These are phyloP conservation scores for Prunus yedoensis DNA, from an alignment of 331 rosid species.

Conservation along the genomic window DNA sequence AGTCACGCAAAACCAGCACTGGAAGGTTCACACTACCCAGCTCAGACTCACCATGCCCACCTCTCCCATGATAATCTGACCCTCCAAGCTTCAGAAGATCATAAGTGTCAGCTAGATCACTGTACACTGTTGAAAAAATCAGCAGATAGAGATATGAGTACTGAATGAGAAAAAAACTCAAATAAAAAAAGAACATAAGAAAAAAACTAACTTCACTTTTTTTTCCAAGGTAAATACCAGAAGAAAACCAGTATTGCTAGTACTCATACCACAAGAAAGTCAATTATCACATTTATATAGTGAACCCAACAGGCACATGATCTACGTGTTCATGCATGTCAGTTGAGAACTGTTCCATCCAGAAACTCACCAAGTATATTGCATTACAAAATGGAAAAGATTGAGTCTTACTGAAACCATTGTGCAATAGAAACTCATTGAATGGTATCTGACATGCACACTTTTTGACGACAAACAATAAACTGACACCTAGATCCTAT, in stretches of 20 bases:
- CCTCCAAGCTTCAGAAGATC: conserved; percentile 92
- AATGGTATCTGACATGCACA: neutral
- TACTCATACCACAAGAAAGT: neutral
- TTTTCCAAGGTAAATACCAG: neutral
- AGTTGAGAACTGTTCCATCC: neutral
- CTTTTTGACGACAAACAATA: neutral
- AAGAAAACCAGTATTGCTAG: neutral
- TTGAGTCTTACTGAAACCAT: neutral
- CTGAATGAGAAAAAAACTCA: neutral
- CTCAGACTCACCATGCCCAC: conserved; percentile 75
- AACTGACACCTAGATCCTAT: neutral
- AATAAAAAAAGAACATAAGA: neutral
- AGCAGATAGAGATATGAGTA: conserved; percentile 4
- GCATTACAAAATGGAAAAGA: neutral
- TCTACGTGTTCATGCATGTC: neutral
- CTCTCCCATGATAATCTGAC: conserved; percentile 84
- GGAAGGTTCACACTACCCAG: conserved; percentile 97
- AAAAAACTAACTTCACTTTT: neutral
- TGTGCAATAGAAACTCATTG: neutral
- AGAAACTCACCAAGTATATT: neutral
- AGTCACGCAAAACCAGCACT: conserved; percentile 57
- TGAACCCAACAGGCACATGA: neutral
- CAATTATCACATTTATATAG: neutral
- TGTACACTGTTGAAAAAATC: conserved; percentile 51
- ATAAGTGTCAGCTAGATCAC: conserved; percentile 71